These are phyloP conservation scores for Microbotryum scabiosae DNA, from an alignment of 1,284 basidiomycete genomes.

Conservation along the genomic window DNA sequence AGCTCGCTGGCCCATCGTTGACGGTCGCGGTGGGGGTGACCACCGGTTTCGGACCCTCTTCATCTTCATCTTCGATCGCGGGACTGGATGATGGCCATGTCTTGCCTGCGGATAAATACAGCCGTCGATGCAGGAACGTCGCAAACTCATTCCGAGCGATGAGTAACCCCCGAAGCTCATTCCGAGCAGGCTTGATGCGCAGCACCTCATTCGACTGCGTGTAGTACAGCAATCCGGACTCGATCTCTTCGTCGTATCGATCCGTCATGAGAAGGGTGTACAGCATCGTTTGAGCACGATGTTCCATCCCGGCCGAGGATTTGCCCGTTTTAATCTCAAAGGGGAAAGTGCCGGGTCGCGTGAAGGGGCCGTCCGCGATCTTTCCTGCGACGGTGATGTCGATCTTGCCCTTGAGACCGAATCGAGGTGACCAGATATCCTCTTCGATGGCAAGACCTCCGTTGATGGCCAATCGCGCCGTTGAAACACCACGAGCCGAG, in stretches of 20 bases:
- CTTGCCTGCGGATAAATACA: conserved; percentile 5
- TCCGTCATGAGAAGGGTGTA: conserved; percentile 89
- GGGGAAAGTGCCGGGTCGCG: conserved; percentile 50
- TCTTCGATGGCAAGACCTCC: conserved; percentile 82
- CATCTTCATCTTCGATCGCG: conserved; percentile 3
- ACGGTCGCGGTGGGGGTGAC: not conserved
- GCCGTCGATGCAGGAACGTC: conserved; percentile 49
- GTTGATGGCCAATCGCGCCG: conserved; percentile 57
- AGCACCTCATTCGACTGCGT: conserved; percentile 81
- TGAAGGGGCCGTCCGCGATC: conserved; percentile 38
- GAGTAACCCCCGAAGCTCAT: conserved; percentile 78
- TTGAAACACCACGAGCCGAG: not conserved
- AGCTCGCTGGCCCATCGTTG: conserved; percentile 8
- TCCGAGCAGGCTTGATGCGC: conserved; percentile 63
- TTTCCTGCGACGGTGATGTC: conserved; percentile 75
- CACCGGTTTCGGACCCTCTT: not conserved
- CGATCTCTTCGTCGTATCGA: conserved; percentile 61
- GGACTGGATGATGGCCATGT: not conserved
- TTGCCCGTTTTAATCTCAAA: conserved; percentile 96
- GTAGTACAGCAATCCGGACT: conserved; percentile 82
- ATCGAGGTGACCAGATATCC: conserved; percentile 93
- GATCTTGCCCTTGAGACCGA: conserved; percentile 90
- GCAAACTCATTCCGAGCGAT: conserved; percentile 79
- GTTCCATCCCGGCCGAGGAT: conserved; percentile 68
- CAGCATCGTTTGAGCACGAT: conserved; percentile 94